These are phyloP conservation scores for Chrysosphaeria jannelii DNA, from an alignment of 2,329 filamentous ascomycete species.

Conservation along the genomic window DNA sequence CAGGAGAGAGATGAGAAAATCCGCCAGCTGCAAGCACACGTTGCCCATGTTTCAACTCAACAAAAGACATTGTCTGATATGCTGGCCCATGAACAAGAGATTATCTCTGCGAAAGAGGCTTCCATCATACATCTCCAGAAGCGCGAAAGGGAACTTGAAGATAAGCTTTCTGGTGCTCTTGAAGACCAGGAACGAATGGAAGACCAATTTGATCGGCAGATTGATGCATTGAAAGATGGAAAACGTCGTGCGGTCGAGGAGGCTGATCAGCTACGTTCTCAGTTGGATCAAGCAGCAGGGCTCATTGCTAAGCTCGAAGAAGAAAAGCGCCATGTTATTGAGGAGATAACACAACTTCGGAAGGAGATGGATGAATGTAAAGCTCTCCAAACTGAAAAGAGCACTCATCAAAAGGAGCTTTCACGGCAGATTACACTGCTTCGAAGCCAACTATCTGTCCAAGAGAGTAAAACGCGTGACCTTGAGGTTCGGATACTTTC, in stretches of 20 bases:
- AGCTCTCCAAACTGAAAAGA: slow-evolving; percentile 38
- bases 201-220: slow-evolving; percentile 54
- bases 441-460: slow-evolving; percentile 62
- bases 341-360: slow-evolving; percentile 39
- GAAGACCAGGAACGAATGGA: slow-evolving; percentile 86
- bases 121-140: too few species aligned
- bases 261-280: slow-evolving; percentile 43
- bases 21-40: slow-evolving; percentile 54
- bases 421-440: slow-evolving; percentile 72
- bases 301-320: slow-evolving; percentile 65
- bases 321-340: slow-evolving; percentile 50
- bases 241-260: slow-evolving; percentile 76
- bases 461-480: slow-evolving; percentile 71
- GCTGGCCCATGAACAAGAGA: slow-evolving; percentile 86
- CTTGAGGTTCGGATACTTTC: slow-evolving; percentile 60
- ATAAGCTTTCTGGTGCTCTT: slow-evolving; percentile 74
- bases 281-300: slow-evolving; percentile 72
- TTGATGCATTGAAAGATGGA: slow-evolving; percentile 62
- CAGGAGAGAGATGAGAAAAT: slow-evolving; percentile 92
- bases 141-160: slow-evolving; percentile 72
- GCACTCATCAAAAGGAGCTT: slow-evolving; percentile 44
- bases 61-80: slow-evolving; percentile 91
- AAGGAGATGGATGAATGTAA: slow-evolving; percentile 39
- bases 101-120: slow-evolving; percentile 97
- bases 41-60: slow-evolving; percentile 63